Base-by-base conservation (phyloP, 2,329 filamentous ascomycete species). In the Delphinella strobiligena region DNA sequence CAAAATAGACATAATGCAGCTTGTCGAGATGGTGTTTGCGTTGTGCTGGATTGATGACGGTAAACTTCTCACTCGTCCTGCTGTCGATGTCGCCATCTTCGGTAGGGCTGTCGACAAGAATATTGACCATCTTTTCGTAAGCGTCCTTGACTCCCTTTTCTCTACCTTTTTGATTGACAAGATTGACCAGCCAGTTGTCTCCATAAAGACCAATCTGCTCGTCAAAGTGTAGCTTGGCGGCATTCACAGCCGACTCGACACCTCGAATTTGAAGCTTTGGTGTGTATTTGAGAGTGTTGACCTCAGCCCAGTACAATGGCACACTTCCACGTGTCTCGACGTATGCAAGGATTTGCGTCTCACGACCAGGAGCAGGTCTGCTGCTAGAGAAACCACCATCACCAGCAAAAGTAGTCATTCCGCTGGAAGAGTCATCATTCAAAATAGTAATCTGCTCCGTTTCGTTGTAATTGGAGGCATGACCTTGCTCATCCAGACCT, bases 391-490 rank as follows among this genome's bases (percentile, higher is more conserved):
- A 82, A 15, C 82, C 78, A 43, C 74, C 71, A 50, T 80, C 82
- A 38, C 84, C 82, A 36, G 81, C 81, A 60, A 84, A 94, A 5
- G 87, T 88, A 31, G 83, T 79, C 32, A 91, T 64, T 1, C 82
- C 81, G 42, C 77, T 77, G 3, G 72, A 71, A 35, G 74, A 71
- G 40, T 67, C 73, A 61, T 96, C 91, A 53, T 96, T 96, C 50
- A 96, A 63, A 29, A 98, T 77, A 45, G 94, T 72, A 24, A 91
- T 71, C 58, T 98, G 91, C 58, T 98, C 91, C 0, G 91, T 96
- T 68, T 98, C 91, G 57, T 98, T 98, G 71, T 89, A 98, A 60
- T 98, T 98, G 49, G 91, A 86, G n/a, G 91, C 91, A 58, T 96
- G 78, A 17, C 91, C 91, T 45, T 91, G 72, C 48, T 94, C 88